Percentiles rank a stretch among this genome's conserved stretches.
Evolutionary conservation across 768 basidiomycete species (phyloP).

Genomic region (Leccinum subgranulosum): DNA sequence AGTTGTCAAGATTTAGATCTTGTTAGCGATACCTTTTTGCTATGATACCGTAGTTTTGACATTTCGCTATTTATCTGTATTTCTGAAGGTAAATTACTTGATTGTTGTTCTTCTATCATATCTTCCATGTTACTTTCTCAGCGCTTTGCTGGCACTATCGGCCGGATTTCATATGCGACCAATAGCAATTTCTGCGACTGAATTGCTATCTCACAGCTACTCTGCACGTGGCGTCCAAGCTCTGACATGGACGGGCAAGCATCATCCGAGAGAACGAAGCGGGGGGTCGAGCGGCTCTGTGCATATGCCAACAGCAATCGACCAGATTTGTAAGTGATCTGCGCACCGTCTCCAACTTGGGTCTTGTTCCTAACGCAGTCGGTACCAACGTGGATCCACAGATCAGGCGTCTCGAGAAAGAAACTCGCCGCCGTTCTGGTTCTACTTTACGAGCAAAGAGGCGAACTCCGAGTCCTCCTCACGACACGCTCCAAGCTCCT

Average conservation of each 20-base stretch:
- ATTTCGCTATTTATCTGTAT: conserved; percentile 20
- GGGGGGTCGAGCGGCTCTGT: conserved; percentile 41
- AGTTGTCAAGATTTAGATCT: neutral
- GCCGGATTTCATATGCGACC: neutral
- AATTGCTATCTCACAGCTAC: neutral
- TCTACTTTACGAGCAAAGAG: conserved; percentile 69
- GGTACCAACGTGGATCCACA: conserved; percentile 9
- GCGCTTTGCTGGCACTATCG: neutral
- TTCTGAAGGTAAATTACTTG: conserved; percentile 12
- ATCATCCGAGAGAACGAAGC: conserved; percentile 18
- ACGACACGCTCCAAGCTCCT: conserved; percentile 82
- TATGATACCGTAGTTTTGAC: neutral
- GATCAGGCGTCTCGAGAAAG: conserved; percentile 32
- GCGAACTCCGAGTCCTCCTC: conserved; percentile 68
- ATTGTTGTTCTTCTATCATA: conserved; percentile 1
- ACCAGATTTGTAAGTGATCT: conserved; percentile 51
- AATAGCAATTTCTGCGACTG: neutral
- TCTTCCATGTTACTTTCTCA: neutral
- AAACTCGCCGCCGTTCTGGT: conserved; percentile 78
- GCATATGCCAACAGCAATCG: conserved; percentile 22
- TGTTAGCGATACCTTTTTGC: conserved; percentile 8
- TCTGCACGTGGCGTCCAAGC: neutral
- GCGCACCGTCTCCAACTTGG: neutral
- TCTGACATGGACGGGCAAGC: conserved; percentile 10
- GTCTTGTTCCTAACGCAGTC: neutral